Base-by-base conservation (phyloP, 768 basidiomycete genomes). In the Boletus pseudopeckii region DNA sequence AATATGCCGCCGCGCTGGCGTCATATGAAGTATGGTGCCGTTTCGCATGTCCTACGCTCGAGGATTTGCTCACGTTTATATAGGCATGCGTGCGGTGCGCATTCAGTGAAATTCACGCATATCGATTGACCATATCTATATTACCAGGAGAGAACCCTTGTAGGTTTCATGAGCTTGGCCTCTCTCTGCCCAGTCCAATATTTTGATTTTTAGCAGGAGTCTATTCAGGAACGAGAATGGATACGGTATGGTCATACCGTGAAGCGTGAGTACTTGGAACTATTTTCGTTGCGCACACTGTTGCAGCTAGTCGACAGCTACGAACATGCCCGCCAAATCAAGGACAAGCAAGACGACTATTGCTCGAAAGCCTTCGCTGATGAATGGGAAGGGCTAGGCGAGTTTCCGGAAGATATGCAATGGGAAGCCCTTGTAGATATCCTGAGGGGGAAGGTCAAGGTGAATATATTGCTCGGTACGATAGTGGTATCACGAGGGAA, bases 371-470 rank as follows among this genome's bases (percentile, higher is more conserved):
- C 77, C 0, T 64, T 77, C 9, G 64, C 72, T 0, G 77, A 75
- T 0, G 57, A 76, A 10, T 81, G 80, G 80, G 56, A 71, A 3
- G 72, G 68, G 4, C 65, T 83, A 30, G 76, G 74, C 46, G 73
- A 70, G 13, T 88, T 88, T 65, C 91, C 90, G 0, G 80, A 88
- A 37, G 77, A 81, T 47, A 66, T 90, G 50, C 80, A 86, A 62
- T 86, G 83, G 85, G 86, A 88, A 57, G 74, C 83, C 0, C 71
- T 90, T 7, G 81, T 88, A 0, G 88, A 90, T 49, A 79, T 88
- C 4, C 62, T 90, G 38, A 72, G 90, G 36, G 91, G 90, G 3
- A 78, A 79, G 42, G 88, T 90, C 62, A 90, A 86, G 74, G 88
- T 86, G 42, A 51, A 55, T 56, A 38, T 30, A 37, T 11, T 18